Evolutionary conservation across 257 asterid species (phyloP).

Genomic region (Catharanthus roseus): DNA sequence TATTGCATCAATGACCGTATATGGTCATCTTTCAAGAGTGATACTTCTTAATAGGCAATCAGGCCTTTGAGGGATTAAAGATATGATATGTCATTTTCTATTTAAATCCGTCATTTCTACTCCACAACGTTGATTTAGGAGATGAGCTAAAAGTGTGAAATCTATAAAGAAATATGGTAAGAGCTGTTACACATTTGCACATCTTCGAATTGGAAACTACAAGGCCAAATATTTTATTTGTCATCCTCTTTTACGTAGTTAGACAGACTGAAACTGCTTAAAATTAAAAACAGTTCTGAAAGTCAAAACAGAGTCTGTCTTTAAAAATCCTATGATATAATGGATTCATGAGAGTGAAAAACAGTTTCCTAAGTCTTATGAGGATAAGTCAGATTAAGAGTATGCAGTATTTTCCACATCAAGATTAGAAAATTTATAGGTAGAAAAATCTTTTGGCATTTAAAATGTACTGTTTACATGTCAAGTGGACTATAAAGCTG

Average conservation of each 20-base stretch:
- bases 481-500: no score
- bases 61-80: background rate
- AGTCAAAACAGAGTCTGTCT: no score
- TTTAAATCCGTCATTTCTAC: background rate
- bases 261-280: background rate
- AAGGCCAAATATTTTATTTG: background rate
- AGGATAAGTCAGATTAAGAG: background rate
- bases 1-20: background rate
- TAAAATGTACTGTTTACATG: background rate
- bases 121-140: background rate
- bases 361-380: background rate
- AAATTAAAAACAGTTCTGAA: no score
- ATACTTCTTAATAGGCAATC: background rate
- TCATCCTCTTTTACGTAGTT: background rate
- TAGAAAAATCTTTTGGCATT: background rate
- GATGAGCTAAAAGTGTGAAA: background rate
- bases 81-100: background rate
- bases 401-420: background rate
- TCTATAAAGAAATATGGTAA: background rate
- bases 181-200: background rate
- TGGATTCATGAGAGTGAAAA: background rate
- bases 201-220: background rate
- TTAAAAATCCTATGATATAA: background rate
- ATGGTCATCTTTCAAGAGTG: background rate
- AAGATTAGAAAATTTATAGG: background rate